Base-by-base conservation (phyloP, 805 yeast species). In the Candida ovalis region DNA sequence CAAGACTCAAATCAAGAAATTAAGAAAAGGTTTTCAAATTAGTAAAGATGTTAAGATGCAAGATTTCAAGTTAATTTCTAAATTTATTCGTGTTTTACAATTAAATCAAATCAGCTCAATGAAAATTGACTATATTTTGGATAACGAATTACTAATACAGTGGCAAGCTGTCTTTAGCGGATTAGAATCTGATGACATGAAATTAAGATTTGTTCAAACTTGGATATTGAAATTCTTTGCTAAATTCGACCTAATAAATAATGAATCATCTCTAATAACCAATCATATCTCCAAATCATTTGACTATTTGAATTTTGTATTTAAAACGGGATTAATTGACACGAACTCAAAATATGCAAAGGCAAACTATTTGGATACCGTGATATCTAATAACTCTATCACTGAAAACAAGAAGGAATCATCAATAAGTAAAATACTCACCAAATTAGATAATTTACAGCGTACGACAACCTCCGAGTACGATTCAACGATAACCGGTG, bases 1-100 rank as follows among this genome's bases (percentile, higher is more conserved):
- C 53, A 75, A 70, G 50, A 86, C 83, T 44, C 83, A 83, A 25
- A 76, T 88, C 0, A 75, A 70, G 43, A 17, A 37, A 36, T 46
- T 52, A 27, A 23, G 56, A 24, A 25, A 36, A 25, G 25, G 1
- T 12, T 19, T 22, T 18, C 3, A 19, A 6, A 12, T 28, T 41
- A 17, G 19, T 19, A 32, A 37, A 18, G 17, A 10, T 5, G 27
- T 35, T 30, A 40, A 15, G 17, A 30, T 38, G n/a, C 17, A 28
- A 13, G 38, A 42, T 4, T 45, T 37, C 30, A 28, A 25, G 4
- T 17, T 30, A 1, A 35, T 51, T 35, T 23, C 46, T 21, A 10
- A 21, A 2, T 57, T 56, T 33, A 39, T 47, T 9, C 13, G 40
- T 2, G 38, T 30, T 10, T 40, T 59, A 4, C 37, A 33, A 15